Evolutionary conservation across 2,329 filamentous ascomycete genomes (phyloP).

Genomic region (Dactylonectria estremocensis): DNA sequence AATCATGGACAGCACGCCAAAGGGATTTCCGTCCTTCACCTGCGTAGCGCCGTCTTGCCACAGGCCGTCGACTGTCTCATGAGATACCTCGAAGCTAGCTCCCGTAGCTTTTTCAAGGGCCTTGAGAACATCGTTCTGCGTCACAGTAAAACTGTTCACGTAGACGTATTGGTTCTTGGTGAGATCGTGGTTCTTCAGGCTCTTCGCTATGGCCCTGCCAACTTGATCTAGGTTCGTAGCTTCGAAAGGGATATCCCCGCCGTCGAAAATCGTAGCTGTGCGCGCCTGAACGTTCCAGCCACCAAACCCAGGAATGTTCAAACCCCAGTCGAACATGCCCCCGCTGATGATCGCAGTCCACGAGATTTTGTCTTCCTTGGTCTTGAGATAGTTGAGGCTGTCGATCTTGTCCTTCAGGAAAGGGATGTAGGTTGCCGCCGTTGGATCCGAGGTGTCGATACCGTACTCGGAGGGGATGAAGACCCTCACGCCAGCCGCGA

Average conservation of each 20-base stretch:
- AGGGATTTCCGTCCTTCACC: slow-evolving; percentile 10
- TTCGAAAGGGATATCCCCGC: slow-evolving; percentile 21
- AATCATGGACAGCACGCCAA: slow-evolving; percentile 18
- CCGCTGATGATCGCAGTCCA: slow-evolving; percentile 25
- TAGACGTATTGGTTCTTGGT: slow-evolving; percentile 30
- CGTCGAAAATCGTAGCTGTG: slow-evolving; percentile 20
- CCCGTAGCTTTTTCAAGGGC: slow-evolving; percentile 24
- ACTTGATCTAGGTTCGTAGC: slow-evolving; percentile 31
- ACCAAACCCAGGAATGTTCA: slow-evolving; percentile 23
- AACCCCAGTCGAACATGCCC: slow-evolving; percentile 30
- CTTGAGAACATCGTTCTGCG: slow-evolving; percentile 22
- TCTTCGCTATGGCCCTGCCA: slow-evolving; percentile 27
- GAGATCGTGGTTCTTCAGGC: slow-evolving; percentile 14
- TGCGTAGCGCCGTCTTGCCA: slow-evolving; percentile 12
- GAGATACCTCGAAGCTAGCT: slow-evolving; percentile 1
- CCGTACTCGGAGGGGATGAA: slow-evolving; percentile 14
- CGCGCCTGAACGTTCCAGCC: slow-evolving; percentile 10
- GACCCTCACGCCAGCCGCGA: slow-evolving; percentile 6
- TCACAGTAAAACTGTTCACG: slow-evolving; percentile 28
- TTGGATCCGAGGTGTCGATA: background rate
- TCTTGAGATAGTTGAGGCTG: slow-evolving; percentile 19
- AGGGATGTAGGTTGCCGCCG: slow-evolving; percentile 3
- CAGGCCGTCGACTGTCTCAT: background rate
- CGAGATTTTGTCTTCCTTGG: slow-evolving; percentile 18
- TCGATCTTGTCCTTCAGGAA: slow-evolving; percentile 25